These are phyloP conservation scores for Eucalyptus viminalis DNA, from an alignment of 345 rosid genomes.

Conservation along the genomic window DNA sequence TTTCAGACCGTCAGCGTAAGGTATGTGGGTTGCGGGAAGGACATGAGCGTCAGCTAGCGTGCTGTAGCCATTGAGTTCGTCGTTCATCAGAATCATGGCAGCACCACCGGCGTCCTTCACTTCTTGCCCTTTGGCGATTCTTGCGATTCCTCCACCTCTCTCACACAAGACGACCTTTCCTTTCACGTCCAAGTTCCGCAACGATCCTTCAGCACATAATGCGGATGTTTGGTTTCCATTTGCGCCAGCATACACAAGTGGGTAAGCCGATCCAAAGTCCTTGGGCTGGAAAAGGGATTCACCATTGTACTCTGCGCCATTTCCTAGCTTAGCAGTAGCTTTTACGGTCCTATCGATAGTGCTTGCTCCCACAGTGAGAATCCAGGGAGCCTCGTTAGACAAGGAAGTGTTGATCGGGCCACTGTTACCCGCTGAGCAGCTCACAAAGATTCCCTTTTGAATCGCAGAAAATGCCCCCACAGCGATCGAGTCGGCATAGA, in stretches of 20 bases:
- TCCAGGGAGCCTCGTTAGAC: constrained; percentile 37
- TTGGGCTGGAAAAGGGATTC: constrained; percentile 17
- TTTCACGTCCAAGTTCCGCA: background rate
- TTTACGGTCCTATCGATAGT: constrained; percentile 23
- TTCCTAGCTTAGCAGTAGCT: constrained; percentile 15
- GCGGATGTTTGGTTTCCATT: background rate
- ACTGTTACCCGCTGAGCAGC: constrained; percentile 27
- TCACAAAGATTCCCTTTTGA: constrained; percentile 19
- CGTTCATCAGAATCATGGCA: constrained; percentile 3
- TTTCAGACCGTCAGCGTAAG: background rate
- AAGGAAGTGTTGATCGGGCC: constrained; percentile 18
- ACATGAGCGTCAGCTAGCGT: constrained; percentile 1
- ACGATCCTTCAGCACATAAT: background rate
- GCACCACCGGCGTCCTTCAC: constrained; percentile 2
- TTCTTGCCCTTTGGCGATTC: constrained; percentile 2
- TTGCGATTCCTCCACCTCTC: background rate
- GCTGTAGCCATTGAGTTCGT: background rate
- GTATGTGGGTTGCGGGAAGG: background rate
- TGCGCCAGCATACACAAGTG: constrained; percentile 12
- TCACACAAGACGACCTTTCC: constrained; percentile 1
- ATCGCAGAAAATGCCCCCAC: constrained; percentile 20
- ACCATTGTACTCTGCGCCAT: constrained; percentile 3
- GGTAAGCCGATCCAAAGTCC: background rate
- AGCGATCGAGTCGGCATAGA: constrained; percentile 10
- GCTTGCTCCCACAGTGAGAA: constrained; percentile 27